Evolutionary conservation across 2,329 filamentous ascomycete genomes (phyloP), one percentile per base, ranked within the genome.

Genomic region (Apiospora malaysiana): DNA sequence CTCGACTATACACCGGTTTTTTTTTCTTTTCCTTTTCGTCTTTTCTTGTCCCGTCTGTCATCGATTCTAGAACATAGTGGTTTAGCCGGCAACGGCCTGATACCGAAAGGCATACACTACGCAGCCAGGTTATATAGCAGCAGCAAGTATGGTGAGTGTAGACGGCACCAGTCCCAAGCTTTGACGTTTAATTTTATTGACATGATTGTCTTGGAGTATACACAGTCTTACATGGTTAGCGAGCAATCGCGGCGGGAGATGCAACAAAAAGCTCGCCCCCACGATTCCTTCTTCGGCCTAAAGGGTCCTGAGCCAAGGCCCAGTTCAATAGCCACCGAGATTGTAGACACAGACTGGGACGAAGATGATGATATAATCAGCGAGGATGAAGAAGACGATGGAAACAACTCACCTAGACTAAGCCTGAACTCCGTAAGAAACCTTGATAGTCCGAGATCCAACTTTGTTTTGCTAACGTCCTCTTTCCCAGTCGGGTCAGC

Each of bases 311-410:
- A 85, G 69, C 83, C 84, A 70, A 86, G 92, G 71, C 92, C 92
- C 49, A 81, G 88, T 47, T 95, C 93, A 47, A 87, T 93, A 72
- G 89, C 91, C 59, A 95, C 93, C 27, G 92, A 94, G 77, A 92
- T 94, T 74, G 91, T 92, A 78, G 93, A 94, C 77, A 94, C 92
- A 51, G 93, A 95, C 73, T 89, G 86, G 83, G 87, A 90, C 56
- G 93, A 94, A 74, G 91, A 93, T 67, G 85, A 85, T 43, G 83
- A 86, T 68, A 82, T 88, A 73, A 89, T 85, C 72, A 88, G 90
- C 68, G 81, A 87, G 71, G 90, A 91, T 76, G 89, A 92, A 56
- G 84, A 83, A 56, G 84, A 83, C 68, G 83, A 83, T 47, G 56
- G 27, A 37, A 72, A 75, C 32, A 90, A 90, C 80, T 92, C 91